phyloP scores from a whole-genome alignment of 2,329 filamentous ascomycete genomes.

The Fonsecaea nubica region DNA sequence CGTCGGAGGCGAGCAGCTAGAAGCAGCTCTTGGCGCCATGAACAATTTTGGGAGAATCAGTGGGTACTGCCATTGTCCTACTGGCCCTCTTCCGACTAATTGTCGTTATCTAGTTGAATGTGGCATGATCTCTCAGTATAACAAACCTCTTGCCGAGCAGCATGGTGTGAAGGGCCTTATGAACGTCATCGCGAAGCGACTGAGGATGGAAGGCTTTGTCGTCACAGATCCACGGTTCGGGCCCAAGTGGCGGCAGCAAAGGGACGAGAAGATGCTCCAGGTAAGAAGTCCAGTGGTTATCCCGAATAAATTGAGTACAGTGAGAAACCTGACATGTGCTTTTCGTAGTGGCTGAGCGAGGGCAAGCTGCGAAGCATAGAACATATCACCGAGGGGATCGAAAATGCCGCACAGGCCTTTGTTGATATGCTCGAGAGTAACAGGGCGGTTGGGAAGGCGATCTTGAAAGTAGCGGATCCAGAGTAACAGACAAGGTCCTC shows the following conservation, averaged over 20 bases:
- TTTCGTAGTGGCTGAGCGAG: conserved; percentile 69
- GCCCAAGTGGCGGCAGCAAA: conserved; percentile 67
- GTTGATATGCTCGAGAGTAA: conserved; percentile 73
- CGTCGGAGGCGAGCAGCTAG: conserved; percentile 67
- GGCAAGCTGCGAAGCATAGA: conserved; percentile 75
- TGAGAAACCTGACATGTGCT: background rate
- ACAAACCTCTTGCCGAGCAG: conserved; percentile 61
- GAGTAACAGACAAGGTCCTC: background rate
- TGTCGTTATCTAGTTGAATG: conserved; percentile 12
- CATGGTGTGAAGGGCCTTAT: conserved; percentile 72
- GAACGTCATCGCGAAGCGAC: conserved; percentile 68
- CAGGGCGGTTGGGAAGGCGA: conserved; percentile 87
- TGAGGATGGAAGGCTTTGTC: conserved; percentile 76
- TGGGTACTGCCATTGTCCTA: conserved; percentile 46
- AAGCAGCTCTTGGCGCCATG: conserved; percentile 66
- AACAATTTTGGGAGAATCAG: conserved; percentile 71
- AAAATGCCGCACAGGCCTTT: conserved; percentile 75
- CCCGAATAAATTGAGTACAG: background rate
- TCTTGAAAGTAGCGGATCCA: conserved; percentile 63
- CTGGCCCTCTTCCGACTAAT: background rate
- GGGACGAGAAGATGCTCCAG: conserved; percentile 75
- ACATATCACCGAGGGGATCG: conserved; percentile 74
- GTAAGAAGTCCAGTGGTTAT: conserved; percentile 46
- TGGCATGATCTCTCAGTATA: conserved; percentile 74
- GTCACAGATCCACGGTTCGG: conserved; percentile 70